Base-by-base conservation (phyloP, 179 eudicot species). In the Gypsophila paniculata region DNA sequence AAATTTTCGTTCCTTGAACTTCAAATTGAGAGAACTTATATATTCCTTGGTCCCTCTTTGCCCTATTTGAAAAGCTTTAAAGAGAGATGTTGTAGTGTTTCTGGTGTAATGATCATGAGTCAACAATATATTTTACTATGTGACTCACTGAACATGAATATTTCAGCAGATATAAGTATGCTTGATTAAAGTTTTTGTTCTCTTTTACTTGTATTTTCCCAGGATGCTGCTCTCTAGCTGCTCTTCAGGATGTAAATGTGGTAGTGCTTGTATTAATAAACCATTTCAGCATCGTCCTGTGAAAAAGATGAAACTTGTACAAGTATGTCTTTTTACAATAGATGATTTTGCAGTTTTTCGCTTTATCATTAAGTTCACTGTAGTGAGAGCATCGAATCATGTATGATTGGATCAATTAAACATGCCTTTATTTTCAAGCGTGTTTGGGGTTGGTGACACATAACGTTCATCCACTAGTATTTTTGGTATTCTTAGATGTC, bases 191-290 rank as follows among this genome's bases (percentile, higher is more conserved):
- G 6, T 51, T 68, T 29, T 26, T 1, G 17, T 68, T 14, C 26
- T 25, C n/a, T 29, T 26, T 6, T 14, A 42, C 46, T 68, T 14
- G 9, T 19, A 36, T 67, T 72, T 74, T 55, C 36, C 69, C 83
- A 92, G 99, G 80, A 92, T 94, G 97, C 85, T 94, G 63, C 83
- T 81, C 72, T 90, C 99, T 9, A 87, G 91, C 80, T 94, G 99
- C 85, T 90, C 97, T 38, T 82, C 95, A 6, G 86, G 88, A 70
- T 94, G 99, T 83, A 90, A 88, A 84, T 94, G 99, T 79, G 96
- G 89, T 71, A 78, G 81, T 80, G 82, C 88, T 48, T 94, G 99
- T 75, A 72, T 81, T 61, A 94, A 94, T 80, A 91, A 94, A 83
- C 90, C 99, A 70, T 94, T 94, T 82, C 97, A 94, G 71, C 83